phyloP scores from a whole-genome alignment of 2,329 filamentous ascomycete species.

The Gliomastix tumulicola region DNA sequence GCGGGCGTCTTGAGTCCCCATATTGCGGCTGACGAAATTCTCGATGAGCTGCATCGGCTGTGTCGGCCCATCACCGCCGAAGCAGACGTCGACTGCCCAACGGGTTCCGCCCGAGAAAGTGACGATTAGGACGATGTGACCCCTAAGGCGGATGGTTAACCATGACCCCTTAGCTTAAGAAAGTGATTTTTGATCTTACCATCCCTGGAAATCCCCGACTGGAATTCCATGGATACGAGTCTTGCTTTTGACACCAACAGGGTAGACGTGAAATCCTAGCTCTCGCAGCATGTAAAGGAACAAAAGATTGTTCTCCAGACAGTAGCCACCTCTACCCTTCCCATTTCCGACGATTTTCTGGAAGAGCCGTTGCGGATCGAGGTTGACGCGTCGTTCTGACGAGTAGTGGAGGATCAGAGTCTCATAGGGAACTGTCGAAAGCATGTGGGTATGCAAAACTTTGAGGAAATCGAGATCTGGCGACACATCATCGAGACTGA shows the following conservation, averaged over 20 bases:
- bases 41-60: conserved; percentile 46
- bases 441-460: conserved; percentile 34
- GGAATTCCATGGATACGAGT: conserved; percentile 29
- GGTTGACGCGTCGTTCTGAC: conserved; percentile 23
- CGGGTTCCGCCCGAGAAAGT: conserved; percentile 38
- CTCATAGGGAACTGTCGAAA: conserved; percentile 47
- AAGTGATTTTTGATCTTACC: conserved; percentile 25
- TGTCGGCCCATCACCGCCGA: conserved; percentile 56
- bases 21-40: conserved; percentile 32
- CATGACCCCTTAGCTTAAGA: too few relatives aligned
- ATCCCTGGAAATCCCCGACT: conserved; percentile 34
- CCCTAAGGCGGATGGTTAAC: too few relatives aligned
- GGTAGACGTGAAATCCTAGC: conserved; percentile 47
- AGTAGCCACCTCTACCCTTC: conserved; percentile 48
- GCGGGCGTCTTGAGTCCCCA: conserved; percentile 49
- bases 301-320: conserved; percentile 50
- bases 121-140: conserved; percentile 57
- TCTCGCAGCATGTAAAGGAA: conserved; percentile 45
- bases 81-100: conserved; percentile 55
- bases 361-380: conserved; percentile 39
- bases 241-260: conserved; percentile 44
- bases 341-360: conserved; percentile 36
- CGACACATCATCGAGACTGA: too few relatives aligned
- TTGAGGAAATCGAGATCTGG: conserved; percentile 26
- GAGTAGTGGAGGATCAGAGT: conserved; percentile 49